Conservation (phyloP, 2,329 filamentous ascomycete species). For the Ophiostoma himal-ulmi region DNA sequence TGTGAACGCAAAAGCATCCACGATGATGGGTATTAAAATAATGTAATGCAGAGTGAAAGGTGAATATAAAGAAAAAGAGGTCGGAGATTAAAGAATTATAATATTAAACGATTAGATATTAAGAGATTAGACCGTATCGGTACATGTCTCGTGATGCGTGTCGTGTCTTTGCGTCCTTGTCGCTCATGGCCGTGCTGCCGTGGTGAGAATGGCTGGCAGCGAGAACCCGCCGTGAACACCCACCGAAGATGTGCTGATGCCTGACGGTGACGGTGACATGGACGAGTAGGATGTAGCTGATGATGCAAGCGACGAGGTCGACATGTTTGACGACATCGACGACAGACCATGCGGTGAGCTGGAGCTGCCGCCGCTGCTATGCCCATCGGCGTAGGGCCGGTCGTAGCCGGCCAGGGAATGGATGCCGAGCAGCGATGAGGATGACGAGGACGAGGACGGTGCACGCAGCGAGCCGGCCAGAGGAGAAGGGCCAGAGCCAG, state of each 20-base stretch:
- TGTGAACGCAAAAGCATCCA: background rate
- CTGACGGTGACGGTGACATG: conserved; percentile 14
- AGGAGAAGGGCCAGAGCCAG: background rate
- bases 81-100: background rate
- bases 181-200: background rate
- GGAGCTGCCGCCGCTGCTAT: conserved; percentile 11
- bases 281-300: conserved; percentile 18
- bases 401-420: conserved; percentile 12
- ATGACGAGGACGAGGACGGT: background rate
- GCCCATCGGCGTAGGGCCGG: background rate
- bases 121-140: background rate
- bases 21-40: background rate
- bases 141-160: background rate
- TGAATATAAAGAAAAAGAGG: background rate
- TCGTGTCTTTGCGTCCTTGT: background rate
- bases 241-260: background rate
- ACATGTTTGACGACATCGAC: conserved; percentile 15
- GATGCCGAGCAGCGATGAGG: conserved; percentile 12
- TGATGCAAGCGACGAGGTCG: conserved; percentile 10
- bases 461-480: background rate
- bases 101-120: conserved; percentile 8
- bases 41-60: background rate
- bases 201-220: conserved; percentile 19
- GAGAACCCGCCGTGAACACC: conserved; percentile 17
- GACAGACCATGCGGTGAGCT: conserved; percentile 14